A percentile compares a stretch with the other conserved stretches of the same genome.
phyloP scores from a whole-genome alignment of 768 basidiomycete genomes.

The Termitomyces sp. region DNA sequence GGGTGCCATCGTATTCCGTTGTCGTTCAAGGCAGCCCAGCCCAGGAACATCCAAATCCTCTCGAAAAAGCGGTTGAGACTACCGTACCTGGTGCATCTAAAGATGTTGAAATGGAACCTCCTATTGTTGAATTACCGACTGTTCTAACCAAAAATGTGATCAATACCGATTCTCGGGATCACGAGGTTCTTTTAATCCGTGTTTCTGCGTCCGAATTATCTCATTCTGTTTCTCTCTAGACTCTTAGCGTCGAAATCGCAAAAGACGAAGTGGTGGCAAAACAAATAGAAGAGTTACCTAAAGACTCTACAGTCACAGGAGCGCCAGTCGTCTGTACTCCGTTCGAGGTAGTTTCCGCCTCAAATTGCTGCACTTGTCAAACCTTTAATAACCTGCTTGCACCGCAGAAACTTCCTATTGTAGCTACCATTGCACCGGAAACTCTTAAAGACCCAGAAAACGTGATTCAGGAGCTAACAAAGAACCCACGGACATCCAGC shows the following conservation, averaged over 20 bases:
- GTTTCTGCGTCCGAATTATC: not conserved
- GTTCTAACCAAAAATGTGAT: not conserved
- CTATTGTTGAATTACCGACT: not conserved
- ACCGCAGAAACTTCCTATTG: not conserved
- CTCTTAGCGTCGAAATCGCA: not conserved
- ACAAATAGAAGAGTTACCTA: not conserved
- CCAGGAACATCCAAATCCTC: conserved; percentile 9
- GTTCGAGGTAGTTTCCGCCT: not conserved
- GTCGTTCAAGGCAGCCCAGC: conserved; percentile 25
- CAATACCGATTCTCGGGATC: not conserved
- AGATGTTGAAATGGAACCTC: not conserved
- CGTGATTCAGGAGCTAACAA: conserved; percentile 1
- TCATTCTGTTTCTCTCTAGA: not conserved
- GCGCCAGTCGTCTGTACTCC: not conserved
- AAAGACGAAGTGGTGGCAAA: not conserved
- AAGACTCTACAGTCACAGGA: not conserved
- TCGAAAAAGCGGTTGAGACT: conserved; percentile 4
- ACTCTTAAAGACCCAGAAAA: not conserved
- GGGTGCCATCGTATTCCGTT: conserved; percentile 32
- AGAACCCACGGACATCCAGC: conserved; percentile 16
- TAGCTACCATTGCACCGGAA: not conserved
- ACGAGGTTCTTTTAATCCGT: not conserved
- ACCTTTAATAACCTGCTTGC: not conserved
- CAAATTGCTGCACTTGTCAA: not conserved
- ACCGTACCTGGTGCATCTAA: not conserved